A percentile compares a stretch with the other conserved stretches of the same genome.
These are phyloP conservation scores for Alternaria atra DNA, from an alignment of 2,329 filamentous ascomycete species.

Conservation along the genomic window DNA sequence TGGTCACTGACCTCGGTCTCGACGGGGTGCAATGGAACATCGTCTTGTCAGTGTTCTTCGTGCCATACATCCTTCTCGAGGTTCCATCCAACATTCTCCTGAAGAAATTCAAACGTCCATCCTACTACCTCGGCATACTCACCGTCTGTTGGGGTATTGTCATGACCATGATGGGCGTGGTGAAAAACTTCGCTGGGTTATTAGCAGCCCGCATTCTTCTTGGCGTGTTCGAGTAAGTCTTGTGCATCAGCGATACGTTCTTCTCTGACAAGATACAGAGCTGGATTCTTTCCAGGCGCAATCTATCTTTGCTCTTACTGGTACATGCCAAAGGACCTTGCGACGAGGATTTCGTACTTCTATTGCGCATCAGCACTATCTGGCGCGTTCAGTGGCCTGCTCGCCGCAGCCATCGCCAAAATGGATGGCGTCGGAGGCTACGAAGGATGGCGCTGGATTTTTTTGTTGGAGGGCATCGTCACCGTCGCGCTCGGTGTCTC, in stretches of 20 bases:
- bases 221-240: conserved; percentile 33
- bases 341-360: conserved; percentile 46
- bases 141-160: conserved; percentile 37
- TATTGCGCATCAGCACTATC: conserved; percentile 52
- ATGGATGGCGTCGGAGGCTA: conserved; percentile 54
- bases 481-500: conserved; percentile 38
- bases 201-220: conserved; percentile 30
- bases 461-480: conserved; percentile 53
- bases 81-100: conserved; percentile 57
- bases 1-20: conserved; percentile 66
- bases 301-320: conserved; percentile 46
- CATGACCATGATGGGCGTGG: conserved; percentile 39
- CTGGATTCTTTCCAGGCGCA: conserved; percentile 48
- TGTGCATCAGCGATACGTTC: too few species aligned
- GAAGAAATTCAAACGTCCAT: conserved; percentile 41
- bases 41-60: conserved; percentile 68
- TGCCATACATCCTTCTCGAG: conserved; percentile 50
- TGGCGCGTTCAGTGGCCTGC: conserved; percentile 54
- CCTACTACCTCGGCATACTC: conserved; percentile 42
- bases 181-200: conserved; percentile 32
- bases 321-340: conserved; percentile 50
- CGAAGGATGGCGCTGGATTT: conserved; percentile 56
- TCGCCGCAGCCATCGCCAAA: conserved; percentile 50
- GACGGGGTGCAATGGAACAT: conserved; percentile 52
- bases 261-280: conserved; percentile 8